Base-by-base conservation (phyloP, 1,139 yeast genomes). In the Scheffersomyces cryptocercus region DNA sequence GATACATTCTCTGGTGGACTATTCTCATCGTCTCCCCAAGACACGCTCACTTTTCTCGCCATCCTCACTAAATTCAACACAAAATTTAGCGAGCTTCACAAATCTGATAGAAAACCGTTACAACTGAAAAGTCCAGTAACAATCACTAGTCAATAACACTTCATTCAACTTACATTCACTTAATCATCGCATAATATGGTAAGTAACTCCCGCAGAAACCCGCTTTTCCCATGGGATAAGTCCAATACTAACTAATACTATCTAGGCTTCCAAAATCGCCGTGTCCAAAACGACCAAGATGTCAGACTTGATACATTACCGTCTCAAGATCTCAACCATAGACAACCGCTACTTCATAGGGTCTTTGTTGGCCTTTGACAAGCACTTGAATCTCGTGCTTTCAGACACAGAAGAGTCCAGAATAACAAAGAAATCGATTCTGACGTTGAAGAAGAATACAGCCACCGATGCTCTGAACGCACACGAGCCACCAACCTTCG, bases 401-500 rank as follows among this genome's bases (percentile, higher is more conserved):
- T 78, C 88, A 12, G 96, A 91, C 52, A 81, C 96, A 37, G 91
- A 88, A 56, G 99, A 93, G 59, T 82, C 82, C 55, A 75, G 97
- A 51, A 68, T 83, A 12, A 84, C 96, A 4, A 84, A 82, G 54
- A 83, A 82, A 52, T 78, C 83, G 26, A 58, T 56, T 36, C 61
- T 58, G 39, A 75, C 69, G 42, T 70, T 77, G 51, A 67, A 68
- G 47, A 69, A 65, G 50, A 43, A 48, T 20, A 57, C 51, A 3
- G 44, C 42, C 46, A 58, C 50, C 47, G 50, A 40, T 53, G 26
- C 26, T 20, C 26, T 20, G 26, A 48, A 48, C 48, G 51, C 59
- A 62, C 64, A 48, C 56, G 88, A 83, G 52, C 45, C 50, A 2
- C 49, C 51, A 3, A 45, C 42, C 4, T 51, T 39, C 33, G 84